Percentiles rank a stretch among this genome's conserved stretches.
Evolutionary conservation across 2,329 filamentous ascomycete genomes (phyloP).

Genomic region (Immersiporthe knoxdaviesiana): DNA sequence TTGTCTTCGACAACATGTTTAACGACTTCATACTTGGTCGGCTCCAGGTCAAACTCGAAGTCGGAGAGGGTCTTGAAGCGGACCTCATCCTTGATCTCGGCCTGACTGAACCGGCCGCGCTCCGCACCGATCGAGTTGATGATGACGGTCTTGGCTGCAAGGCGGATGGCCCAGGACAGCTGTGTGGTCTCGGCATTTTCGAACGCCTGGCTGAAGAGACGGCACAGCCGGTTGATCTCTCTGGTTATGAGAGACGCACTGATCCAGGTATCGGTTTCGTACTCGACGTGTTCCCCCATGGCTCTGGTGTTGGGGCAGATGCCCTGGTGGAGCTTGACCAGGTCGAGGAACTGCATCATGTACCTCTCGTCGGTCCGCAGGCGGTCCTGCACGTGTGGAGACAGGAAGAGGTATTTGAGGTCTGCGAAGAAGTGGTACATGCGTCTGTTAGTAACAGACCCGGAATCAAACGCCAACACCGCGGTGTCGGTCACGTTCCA

Average conservation of each 20-base stretch:
- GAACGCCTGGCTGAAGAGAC: constrained; percentile 88
- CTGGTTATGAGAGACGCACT: constrained; percentile 91
- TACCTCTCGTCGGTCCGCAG: constrained; percentile 85
- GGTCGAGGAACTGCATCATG: constrained; percentile 89
- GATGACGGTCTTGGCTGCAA: constrained; percentile 81
- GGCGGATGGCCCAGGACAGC: constrained; percentile 68
- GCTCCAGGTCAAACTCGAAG: constrained; percentile 75
- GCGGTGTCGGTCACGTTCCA: constrained; percentile 85
- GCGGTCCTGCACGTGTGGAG: constrained; percentile 83
- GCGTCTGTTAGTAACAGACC: constrained; percentile 89
- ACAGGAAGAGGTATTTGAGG: constrained; percentile 86
- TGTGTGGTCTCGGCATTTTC: constrained; percentile 55
- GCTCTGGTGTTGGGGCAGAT: constrained; percentile 94
- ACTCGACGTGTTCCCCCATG: constrained; percentile 94
- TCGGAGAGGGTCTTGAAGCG: constrained; percentile 77
- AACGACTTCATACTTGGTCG: constrained; percentile 68
- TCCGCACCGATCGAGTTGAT: constrained; percentile 90
- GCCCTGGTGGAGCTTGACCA: constrained; percentile 94
- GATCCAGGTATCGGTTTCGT: constrained; percentile 98
- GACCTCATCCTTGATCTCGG: constrained; percentile 85
- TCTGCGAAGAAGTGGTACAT: constrained; percentile 99
- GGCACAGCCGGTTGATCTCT: constrained; percentile 90
- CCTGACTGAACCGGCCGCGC: constrained; percentile 78
- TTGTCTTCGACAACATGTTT: constrained; percentile 88
- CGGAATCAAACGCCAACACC: constrained; percentile 88